phyloP scores from a whole-genome alignment of 2,329 filamentous ascomycete genomes.

The Alternaria sp. region DNA sequence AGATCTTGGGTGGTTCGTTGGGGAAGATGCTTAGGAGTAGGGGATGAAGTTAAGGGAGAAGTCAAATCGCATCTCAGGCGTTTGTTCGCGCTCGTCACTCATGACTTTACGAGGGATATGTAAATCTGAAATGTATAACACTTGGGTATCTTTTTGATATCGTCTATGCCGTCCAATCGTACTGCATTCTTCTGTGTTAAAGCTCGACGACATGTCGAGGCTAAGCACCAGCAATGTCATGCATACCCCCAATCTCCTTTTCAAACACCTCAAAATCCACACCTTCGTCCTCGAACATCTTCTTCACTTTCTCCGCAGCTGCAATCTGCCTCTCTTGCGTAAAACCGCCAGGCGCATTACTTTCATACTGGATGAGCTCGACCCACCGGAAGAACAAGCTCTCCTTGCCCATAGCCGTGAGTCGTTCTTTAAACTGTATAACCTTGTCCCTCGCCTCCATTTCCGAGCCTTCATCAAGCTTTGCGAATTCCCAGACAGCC shows the following conservation, averaged over 20 bases:
- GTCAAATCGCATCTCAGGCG: neutral
- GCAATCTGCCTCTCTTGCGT: constrained; percentile 75
- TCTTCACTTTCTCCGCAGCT: constrained; percentile 76
- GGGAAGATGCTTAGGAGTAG: constrained; percentile 24
- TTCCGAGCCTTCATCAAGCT: constrained; percentile 60
- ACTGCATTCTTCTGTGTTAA: neutral
- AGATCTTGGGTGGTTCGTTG: constrained; percentile 9
- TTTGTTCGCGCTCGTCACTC: neutral
- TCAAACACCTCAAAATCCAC: constrained; percentile 87
- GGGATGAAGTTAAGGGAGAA: constrained; percentile 10
- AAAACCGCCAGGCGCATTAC: constrained; percentile 79
- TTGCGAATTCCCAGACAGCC: constrained; percentile 71
- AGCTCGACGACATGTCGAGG: neutral
- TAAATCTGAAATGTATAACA: neutral
- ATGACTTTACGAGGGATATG: constrained; percentile 1
- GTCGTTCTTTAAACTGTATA: constrained; percentile 78
- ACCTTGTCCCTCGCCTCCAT: constrained; percentile 76
- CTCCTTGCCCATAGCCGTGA: constrained; percentile 82
- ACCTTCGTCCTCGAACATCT: constrained; percentile 75
- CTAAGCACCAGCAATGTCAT: constrained; percentile 46
- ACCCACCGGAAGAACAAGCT: constrained; percentile 92
- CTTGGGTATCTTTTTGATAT: neutral
- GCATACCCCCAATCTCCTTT: constrained; percentile 70
- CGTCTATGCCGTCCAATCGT: neutral
- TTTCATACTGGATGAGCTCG: constrained; percentile 89